A percentile compares a stretch with the other conserved stretches of the same genome.
phyloP scores from a whole-genome alignment of 257 asterid species.

The Solanum virginianum region DNA sequence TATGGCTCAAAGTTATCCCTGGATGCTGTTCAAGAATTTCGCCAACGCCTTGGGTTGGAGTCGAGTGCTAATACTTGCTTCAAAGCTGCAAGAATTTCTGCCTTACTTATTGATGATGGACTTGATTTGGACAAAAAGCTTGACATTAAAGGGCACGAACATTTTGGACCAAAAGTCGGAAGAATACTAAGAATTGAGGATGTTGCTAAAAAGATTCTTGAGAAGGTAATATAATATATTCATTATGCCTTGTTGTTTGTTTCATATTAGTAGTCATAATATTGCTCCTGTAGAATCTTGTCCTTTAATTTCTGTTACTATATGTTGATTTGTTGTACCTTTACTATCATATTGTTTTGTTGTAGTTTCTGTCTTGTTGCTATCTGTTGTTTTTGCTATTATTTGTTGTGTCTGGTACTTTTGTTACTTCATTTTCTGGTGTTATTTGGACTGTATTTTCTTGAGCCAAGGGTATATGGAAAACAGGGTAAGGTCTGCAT shows the following conservation, averaged over 20 bases:
- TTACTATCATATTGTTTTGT: not conserved
- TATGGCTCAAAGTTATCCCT: slow-evolving; percentile 55
- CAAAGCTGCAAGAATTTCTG: slow-evolving; percentile 50
- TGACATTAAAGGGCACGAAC: slow-evolving; percentile 61
- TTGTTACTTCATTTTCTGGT: not conserved
- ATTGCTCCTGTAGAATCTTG: not conserved
- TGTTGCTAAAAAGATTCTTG: slow-evolving; percentile 64
- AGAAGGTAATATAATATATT: slow-evolving; percentile 36
- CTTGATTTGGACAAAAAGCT: slow-evolving; percentile 48
- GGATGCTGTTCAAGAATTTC: slow-evolving; percentile 54
- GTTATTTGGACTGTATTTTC: not conserved
- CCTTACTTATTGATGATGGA: slow-evolving; percentile 79
- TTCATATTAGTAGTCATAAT: not conserved
- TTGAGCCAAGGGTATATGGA: not conserved
- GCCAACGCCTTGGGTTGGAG: slow-evolving; percentile 53
- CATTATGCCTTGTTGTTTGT: not conserved
- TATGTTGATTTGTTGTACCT: not conserved
- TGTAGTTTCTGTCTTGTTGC: not conserved
- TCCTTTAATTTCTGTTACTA: not conserved
- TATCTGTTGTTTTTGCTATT: not conserved
- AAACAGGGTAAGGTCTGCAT: too few relatives aligned
- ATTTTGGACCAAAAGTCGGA: slow-evolving; percentile 54
- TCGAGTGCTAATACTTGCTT: slow-evolving; percentile 51
- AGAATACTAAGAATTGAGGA: slow-evolving; percentile 72
- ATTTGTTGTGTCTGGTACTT: not conserved